These are phyloP conservation scores for Colletotrichum tropicale DNA, from an alignment of 2,329 filamentous ascomycete genomes.

Conservation along the genomic window DNA sequence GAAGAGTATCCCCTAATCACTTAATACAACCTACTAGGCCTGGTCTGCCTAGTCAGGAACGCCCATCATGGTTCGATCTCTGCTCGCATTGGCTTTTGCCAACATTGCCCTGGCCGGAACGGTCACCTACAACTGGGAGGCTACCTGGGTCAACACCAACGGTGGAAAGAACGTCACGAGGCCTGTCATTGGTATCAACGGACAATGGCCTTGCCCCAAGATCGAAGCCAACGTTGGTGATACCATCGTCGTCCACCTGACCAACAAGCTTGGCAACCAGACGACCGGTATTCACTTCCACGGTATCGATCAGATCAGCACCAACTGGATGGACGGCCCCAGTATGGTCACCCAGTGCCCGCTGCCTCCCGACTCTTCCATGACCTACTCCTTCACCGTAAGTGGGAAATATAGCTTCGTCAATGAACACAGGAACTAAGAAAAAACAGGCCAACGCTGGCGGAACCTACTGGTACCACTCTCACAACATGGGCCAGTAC, in stretches of 20 bases:
- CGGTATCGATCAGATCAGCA: conserved; percentile 59
- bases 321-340: conserved; percentile 64
- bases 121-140: conserved; percentile 41
- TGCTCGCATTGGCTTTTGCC: conserved; percentile 23
- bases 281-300: conserved; percentile 62
- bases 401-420: conserved; percentile 14
- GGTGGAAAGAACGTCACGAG: conserved; percentile 39
- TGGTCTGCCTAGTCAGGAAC: neutral
- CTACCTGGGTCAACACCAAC: conserved; percentile 42
- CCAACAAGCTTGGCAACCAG: conserved; percentile 57
- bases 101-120: conserved; percentile 30
- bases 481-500: conserved; percentile 68
- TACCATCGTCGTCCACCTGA: conserved; percentile 50
- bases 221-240: conserved; percentile 58
- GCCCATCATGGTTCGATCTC: neutral
- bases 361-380: conserved; percentile 53
- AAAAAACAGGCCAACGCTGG: conserved; percentile 30
- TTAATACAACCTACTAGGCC: neutral
- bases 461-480: conserved; percentile 62
- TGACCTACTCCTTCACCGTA: conserved; percentile 58
- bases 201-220: conserved; percentile 63
- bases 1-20: neutral
- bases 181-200: conserved; percentile 60
- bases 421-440: neutral
- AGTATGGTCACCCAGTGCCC: conserved; percentile 58